Base-by-base conservation (phyloP, 805 yeast genomes). In the Babjeviella inositovora region DNA sequence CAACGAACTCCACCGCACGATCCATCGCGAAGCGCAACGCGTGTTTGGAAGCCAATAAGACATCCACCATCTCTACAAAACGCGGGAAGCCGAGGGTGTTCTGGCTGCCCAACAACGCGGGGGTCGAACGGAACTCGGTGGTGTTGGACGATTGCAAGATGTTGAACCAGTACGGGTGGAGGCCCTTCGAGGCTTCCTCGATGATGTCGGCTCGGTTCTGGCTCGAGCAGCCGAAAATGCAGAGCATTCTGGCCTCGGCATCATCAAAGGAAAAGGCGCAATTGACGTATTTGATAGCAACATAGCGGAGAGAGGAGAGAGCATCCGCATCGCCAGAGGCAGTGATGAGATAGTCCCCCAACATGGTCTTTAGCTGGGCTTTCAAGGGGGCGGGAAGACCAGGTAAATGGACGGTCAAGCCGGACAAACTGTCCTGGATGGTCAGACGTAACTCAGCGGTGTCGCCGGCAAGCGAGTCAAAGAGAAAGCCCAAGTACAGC, bases 91-190 rank as follows among this genome's bases (percentile, higher is more conserved):
- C 32, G 2, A 56, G 43, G 6, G 35, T 32, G 7, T 32, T 32
- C 4, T 45, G 44, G 3, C 43, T 37, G 1, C 67, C 70, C 21
- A 65, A 33, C 7, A 62, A 36, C 13, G 61, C 65, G 3, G 43
- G 19, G 0, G 70, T 58, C 0, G 66, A 33, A 19, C 53, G 57
- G 32, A 47, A 53, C n/a, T 52, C 61, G 2, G 31, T 29, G 0
- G 60, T 50, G 21, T 54, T 57, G 3, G 67, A 46, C 1, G 74
- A 53, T 24, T 50, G 60, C 19, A 45, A 47, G 4, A 73, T 47
- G 21, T 61, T 62, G 39, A 70, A 77, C 81, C 85, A 75, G 41
- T 76, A 66, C 1, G 95, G 95, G 42, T 82, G 71, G 14, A 87
- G 48, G 0, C 96, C 96, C 31, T 67, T 69, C 5, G 42, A 44